Percentiles rank a stretch among this genome's conserved stretches.
Evolutionary conservation across 2,329 filamentous ascomycete genomes (phyloP).

Genomic region (Nemania bipapillata): DNA sequence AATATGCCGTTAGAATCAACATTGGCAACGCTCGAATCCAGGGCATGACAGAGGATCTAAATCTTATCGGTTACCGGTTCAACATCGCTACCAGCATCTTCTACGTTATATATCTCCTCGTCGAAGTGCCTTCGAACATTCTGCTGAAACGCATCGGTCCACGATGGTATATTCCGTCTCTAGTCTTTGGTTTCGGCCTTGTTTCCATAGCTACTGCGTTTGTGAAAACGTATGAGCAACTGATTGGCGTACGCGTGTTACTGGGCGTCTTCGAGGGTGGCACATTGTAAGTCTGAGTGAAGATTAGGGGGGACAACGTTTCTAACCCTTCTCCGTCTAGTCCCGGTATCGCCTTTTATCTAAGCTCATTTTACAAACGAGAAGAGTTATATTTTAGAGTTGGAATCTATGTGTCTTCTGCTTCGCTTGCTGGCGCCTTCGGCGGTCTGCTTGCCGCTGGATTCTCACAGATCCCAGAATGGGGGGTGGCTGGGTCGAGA

Average conservation of each 20-base stretch:
- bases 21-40: slow-evolving; percentile 68
- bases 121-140: slow-evolving; percentile 67
- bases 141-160: slow-evolving; percentile 65
- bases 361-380: slow-evolving; percentile 67
- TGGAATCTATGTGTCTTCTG: slow-evolving; percentile 66
- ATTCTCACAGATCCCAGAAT: slow-evolving; percentile 62
- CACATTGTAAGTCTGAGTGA: slow-evolving; percentile 55
- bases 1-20: slow-evolving; percentile 52
- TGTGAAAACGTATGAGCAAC: slow-evolving; percentile 58
- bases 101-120: slow-evolving; percentile 66
- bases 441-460: slow-evolving; percentile 67
- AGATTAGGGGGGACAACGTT: not conserved
- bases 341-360: slow-evolving; percentile 67
- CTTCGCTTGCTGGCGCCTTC: slow-evolving; percentile 67
- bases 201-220: slow-evolving; percentile 67
- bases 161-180: slow-evolving; percentile 63
- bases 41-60: slow-evolving; percentile 62
- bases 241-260: slow-evolving; percentile 61
- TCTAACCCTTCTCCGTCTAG: slow-evolving; percentile 25
- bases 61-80: slow-evolving; percentile 62
- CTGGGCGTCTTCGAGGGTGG: slow-evolving; percentile 68
- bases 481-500: slow-evolving; percentile 58
- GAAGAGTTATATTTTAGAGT: slow-evolving; percentile 66
- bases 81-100: slow-evolving; percentile 69
- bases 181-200: slow-evolving; percentile 66